Conservation (phyloP, 2,329 filamentous ascomycete genomes). For the Colletotrichum sp. region DNA sequence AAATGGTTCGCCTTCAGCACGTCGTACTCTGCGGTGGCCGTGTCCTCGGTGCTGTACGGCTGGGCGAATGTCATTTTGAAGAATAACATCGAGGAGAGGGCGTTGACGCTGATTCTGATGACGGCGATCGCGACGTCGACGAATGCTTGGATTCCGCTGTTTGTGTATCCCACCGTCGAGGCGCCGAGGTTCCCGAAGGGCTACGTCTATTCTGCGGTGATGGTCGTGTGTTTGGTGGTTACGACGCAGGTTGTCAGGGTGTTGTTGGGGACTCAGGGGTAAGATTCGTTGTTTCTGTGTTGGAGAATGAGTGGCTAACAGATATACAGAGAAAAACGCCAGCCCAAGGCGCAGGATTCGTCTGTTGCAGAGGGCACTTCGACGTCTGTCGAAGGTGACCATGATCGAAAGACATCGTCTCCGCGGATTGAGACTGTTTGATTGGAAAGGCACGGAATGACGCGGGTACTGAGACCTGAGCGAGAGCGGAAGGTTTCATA, state of each 20-base stretch:
- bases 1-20: conserved; percentile 58
- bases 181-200: conserved; percentile 47
- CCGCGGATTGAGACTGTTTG: neutral
- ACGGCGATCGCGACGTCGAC: conserved; percentile 60
- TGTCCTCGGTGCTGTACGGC: conserved; percentile 61
- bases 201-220: conserved; percentile 39
- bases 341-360: neutral
- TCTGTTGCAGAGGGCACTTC: neutral
- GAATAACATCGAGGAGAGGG: conserved; percentile 49
- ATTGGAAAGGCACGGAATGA: neutral
- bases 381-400: neutral
- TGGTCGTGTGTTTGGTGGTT: conserved; percentile 35
- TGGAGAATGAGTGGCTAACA: neutral
- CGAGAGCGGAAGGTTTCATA: neutral
- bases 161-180: conserved; percentile 53
- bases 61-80: conserved; percentile 59
- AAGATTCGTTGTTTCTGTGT: neutral
- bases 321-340: neutral
- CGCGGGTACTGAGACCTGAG: neutral
- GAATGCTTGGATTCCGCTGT: conserved; percentile 59
- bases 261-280: conserved; percentile 13
- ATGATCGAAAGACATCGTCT: neutral
- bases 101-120: conserved; percentile 55
- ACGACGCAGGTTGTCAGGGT: conserved; percentile 27
- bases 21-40: conserved; percentile 52